Evolutionary conservation across 1,139 yeast species (phyloP), one percentile per base, ranked within the genome.

Genomic region (Saccharomyces hybrid): DNA sequence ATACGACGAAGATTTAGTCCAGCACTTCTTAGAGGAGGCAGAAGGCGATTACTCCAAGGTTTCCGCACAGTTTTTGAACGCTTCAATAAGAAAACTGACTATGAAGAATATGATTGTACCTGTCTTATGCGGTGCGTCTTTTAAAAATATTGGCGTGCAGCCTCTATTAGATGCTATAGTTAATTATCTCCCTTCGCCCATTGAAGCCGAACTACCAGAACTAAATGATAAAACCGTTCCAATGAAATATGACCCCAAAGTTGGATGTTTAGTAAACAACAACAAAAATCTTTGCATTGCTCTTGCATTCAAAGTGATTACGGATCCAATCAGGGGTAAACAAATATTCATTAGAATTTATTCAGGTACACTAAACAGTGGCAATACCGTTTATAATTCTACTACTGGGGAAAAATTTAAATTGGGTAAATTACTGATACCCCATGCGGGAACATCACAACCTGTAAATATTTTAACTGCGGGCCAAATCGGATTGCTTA

Each of bases 91-190:
- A 54, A 72, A 73, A 31, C 82, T 87, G 1, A 87, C 96, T 0
- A 62, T 88, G 2, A 69, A 70, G 0, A 78, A 79, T 53, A 72
- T 75, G 44, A 76, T 88, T 2, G 79, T 86, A 0, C 98, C 99
- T 0, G 87, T 93, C 0, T 73, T 90, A 44, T 89, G 97, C 70
- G 99, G 99, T 2, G 88, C 98, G 0, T 87, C 97, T 52, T 93
- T 93, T 72, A 81, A 78, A 59, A 93, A 93, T 66, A 86, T 93
- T 52, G 99, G 99, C 13, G 96, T 93, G 2, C 99, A 93, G 67
- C 97, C 98, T 0, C 73, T 95, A 54, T 73, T 93, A 72, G 99
- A 93, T 68, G 91, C 95, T 0, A 77, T 91, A 14, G 77, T 83
- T 1, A 78, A 80, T 53, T 93, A 79, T 63, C 74, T 95, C 38